These are phyloP conservation scores for Symbiodinium natans DNA, from an alignment of 73 alveolate genomes.

Conservation along the genomic window DNA sequence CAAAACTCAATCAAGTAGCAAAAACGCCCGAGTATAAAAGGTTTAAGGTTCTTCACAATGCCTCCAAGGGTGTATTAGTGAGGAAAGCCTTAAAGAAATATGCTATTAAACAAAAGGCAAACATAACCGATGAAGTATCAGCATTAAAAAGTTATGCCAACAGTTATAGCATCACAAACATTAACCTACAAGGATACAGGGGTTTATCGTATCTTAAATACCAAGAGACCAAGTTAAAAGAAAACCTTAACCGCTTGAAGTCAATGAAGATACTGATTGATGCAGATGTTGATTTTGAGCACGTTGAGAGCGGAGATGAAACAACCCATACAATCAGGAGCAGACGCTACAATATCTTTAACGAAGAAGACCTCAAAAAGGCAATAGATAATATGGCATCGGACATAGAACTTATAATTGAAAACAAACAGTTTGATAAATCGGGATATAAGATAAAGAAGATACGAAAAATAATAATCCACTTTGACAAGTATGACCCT, in stretches of 20 bases:
- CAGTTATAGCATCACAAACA: background rate
- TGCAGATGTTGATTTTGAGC: background rate
- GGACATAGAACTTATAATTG: background rate
- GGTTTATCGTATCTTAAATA: background rate
- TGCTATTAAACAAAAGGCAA: background rate
- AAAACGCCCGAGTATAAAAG: background rate
- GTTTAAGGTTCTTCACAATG: background rate
- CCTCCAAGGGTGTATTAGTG: too few relatives aligned
- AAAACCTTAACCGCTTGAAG: background rate
- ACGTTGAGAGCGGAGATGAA: background rate
- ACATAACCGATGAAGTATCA: background rate
- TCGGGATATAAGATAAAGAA: background rate
- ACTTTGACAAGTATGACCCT: too few relatives aligned
- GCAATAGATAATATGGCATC: background rate
- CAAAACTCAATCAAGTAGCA: background rate
- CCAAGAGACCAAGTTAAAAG: background rate
- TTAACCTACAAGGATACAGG: background rate
- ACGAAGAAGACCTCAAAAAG: background rate
- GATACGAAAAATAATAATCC: too few relatives aligned
- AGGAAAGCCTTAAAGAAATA: background rate
- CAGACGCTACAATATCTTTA: background rate
- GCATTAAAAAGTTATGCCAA: background rate
- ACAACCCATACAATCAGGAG: background rate
- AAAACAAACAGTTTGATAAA: background rate
- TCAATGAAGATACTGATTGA: background rate